phyloP scores from a whole-genome alignment of 495 filamentous ascomycete species.

The Annulohypoxylon stygium region DNA sequence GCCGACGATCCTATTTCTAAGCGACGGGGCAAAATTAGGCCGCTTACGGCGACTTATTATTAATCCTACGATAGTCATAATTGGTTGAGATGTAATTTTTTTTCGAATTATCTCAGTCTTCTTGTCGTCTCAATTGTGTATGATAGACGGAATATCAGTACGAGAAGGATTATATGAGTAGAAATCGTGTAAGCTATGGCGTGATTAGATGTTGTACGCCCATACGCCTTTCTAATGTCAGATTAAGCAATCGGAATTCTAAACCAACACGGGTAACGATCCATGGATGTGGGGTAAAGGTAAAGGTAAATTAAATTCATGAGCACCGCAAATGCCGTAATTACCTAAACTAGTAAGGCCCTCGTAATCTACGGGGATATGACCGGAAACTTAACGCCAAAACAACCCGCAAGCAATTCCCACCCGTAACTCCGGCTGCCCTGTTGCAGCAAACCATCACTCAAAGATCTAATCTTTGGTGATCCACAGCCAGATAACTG shows the following conservation, averaged over 20 bases:
- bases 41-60: slow-evolving; percentile 5
- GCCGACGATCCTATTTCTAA: slow-evolving; percentile 30
- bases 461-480: slow-evolving; percentile 51
- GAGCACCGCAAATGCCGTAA: neutral
- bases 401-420: neutral
- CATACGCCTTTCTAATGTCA: neutral
- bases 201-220: neutral
- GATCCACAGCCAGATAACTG: slow-evolving; percentile 57
- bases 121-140: neutral
- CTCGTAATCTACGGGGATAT: neutral
- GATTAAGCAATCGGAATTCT: neutral
- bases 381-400: neutral
- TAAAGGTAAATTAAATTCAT: neutral
- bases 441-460: neutral
- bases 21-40: slow-evolving; percentile 30
- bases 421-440: neutral
- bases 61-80: neutral
- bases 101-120: neutral
- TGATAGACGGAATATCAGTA: neutral
- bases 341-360: neutral
- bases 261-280: neutral
- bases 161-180: neutral
- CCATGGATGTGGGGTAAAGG: neutral
- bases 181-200: neutral
- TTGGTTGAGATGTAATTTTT: neutral